phyloP scores from a whole-genome alignment of 1,284 basidiomycete genomes.

The Trametes pubescens region DNA sequence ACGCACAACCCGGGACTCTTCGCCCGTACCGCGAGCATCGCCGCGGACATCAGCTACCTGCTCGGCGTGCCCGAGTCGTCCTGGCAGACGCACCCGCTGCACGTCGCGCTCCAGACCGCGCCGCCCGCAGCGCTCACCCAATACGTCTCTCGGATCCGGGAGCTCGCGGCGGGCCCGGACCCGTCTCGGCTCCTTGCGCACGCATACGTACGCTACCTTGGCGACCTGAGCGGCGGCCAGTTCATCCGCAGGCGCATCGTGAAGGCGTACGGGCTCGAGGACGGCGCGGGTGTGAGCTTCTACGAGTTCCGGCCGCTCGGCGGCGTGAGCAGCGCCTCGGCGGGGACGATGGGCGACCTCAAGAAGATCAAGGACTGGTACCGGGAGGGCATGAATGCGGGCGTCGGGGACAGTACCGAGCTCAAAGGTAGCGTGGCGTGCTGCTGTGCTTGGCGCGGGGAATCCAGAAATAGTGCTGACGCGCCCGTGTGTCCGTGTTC shows the following conservation, averaged over 20 bases:
- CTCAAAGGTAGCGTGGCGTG: conserved; percentile 59
- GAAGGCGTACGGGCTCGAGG: conserved; percentile 73
- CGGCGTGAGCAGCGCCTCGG: conserved; percentile 44
- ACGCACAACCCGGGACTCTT: conserved; percentile 79
- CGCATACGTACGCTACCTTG: conserved; percentile 87
- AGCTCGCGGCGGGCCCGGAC: conserved; percentile 54
- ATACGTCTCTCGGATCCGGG: conserved; percentile 61
- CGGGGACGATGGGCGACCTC: conserved; percentile 64
- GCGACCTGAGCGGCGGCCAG: conserved; percentile 87
- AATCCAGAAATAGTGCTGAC: conserved; percentile 10
- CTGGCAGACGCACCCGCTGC: conserved; percentile 65
- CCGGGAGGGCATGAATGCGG: conserved; percentile 76
- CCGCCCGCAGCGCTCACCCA: conserved; percentile 59
- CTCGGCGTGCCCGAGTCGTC: conserved; percentile 60
- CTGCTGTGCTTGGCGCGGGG: not conserved
- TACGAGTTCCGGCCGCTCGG: conserved; percentile 74
- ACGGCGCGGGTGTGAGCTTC: conserved; percentile 66
- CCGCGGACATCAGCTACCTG: conserved; percentile 73
- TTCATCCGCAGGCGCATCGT: conserved; percentile 69
- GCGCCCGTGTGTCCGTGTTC: not conserved
- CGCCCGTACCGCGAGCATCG: conserved; percentile 63
- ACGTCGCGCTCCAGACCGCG: conserved; percentile 51
- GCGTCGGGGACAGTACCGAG: conserved; percentile 59
- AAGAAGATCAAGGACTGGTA: conserved; percentile 83
- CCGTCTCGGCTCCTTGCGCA: conserved; percentile 75